Percentiles rank a stretch among this genome's conserved stretches.
Conservation (phyloP, 495 filamentous ascomycete genomes). For the Xylaria telfairii region DNA sequence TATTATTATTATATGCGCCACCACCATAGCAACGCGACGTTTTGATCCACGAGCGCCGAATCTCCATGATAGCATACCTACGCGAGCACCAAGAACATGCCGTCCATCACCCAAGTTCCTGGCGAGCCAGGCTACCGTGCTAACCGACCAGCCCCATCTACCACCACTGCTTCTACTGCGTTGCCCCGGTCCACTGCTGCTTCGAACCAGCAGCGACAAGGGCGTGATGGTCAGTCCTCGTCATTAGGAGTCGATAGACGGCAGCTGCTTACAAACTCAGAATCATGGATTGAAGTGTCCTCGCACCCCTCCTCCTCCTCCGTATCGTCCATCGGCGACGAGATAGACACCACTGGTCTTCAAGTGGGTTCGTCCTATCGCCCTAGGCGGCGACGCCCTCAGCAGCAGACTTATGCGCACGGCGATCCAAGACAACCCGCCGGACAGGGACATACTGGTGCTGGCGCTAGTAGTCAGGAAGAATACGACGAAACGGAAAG, state of each 20-base stretch:
- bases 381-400: slow-evolving; percentile 61
- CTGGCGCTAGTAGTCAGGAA: slow-evolving; percentile 66
- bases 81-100: slow-evolving; percentile 11
- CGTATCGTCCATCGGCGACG: slow-evolving; percentile 85
- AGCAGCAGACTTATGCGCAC: slow-evolving; percentile 51
- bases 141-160: background rate
- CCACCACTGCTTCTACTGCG: background rate
- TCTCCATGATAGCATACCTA: background rate
- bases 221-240: slow-evolving; percentile 37
- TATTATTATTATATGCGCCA: background rate
- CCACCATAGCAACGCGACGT: background rate
- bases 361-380: slow-evolving; percentile 66
- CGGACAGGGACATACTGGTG: slow-evolving; percentile 51
- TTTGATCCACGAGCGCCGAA: background rate
- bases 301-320: slow-evolving; percentile 91
- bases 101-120: slow-evolving; percentile 15
- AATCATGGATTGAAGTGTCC: slow-evolving; percentile 95
- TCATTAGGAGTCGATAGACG: slow-evolving; percentile 10
- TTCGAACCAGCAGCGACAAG: slow-evolving; percentile 35
- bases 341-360: slow-evolving; percentile 86
- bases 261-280: slow-evolving; percentile 53
- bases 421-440: slow-evolving; percentile 37
- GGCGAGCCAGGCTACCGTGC: slow-evolving; percentile 7
- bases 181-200: slow-evolving; percentile 3
- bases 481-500: slow-evolving; percentile 72